These are phyloP conservation scores for Globisporangium emineosum DNA, from an alignment of 352 stramenopile genomes.

Conservation along the genomic window DNA sequence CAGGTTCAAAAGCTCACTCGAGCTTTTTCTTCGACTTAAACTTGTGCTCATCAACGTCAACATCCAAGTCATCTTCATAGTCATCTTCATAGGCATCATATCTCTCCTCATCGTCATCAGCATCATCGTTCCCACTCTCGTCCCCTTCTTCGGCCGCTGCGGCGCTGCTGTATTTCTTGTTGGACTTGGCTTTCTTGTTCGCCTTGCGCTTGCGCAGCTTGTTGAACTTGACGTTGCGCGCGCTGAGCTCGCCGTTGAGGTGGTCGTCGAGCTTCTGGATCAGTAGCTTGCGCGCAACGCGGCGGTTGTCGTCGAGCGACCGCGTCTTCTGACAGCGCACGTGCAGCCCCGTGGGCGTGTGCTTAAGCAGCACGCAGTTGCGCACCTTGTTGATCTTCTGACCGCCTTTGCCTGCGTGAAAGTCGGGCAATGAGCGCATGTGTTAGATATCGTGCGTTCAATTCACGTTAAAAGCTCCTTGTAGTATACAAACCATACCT, in stretches of 20 bases:
- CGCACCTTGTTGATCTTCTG: slow-evolving; percentile 93
- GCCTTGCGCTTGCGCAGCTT: slow-evolving; percentile 68
- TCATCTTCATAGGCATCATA: slow-evolving; percentile 24
- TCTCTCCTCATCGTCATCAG: slow-evolving; percentile 11
- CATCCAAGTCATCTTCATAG: slow-evolving; percentile 3
- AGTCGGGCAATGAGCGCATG: background rate
- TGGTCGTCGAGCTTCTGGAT: slow-evolving; percentile 75
- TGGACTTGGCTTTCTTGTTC: slow-evolving; percentile 46
- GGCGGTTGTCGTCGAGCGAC: slow-evolving; percentile 75
- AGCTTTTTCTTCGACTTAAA: slow-evolving; percentile 30
- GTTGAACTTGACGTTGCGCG: slow-evolving; percentile 61
- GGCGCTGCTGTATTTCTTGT: slow-evolving; percentile 44
- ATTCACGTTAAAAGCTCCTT: background rate
- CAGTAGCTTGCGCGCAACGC: slow-evolving; percentile 66
- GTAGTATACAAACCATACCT: slow-evolving; percentile 24
- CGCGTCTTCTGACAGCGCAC: slow-evolving; percentile 81
- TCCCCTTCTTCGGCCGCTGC: background rate
- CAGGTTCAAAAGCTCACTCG: background rate
- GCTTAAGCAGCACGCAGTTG: slow-evolving; percentile 87
- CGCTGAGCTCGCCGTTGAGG: slow-evolving; percentile 59
- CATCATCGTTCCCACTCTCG: slow-evolving; percentile 15
- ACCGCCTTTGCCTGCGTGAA: slow-evolving; percentile 61
- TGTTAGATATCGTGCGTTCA: background rate
- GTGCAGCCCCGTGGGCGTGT: slow-evolving; percentile 71
- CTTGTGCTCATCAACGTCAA: slow-evolving; percentile 23